A percentile compares a stretch with the other conserved stretches of the same genome.
Evolutionary conservation across 441 rosid genomes (phyloP).

Genomic region (Geranium incanum): DNA sequence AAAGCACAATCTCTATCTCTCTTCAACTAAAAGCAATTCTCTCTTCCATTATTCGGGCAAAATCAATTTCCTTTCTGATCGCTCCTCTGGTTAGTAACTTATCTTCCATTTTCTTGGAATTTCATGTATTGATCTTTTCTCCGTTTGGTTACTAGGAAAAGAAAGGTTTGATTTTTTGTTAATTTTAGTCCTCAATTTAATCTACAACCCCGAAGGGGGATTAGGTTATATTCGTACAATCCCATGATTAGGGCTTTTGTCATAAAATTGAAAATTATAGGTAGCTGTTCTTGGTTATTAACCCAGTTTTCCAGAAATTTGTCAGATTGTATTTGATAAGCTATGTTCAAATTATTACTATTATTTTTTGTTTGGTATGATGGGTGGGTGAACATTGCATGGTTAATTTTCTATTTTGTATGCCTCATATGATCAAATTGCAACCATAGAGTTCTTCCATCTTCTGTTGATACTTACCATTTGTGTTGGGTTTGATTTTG

Average conservation of each 20-base stretch:
- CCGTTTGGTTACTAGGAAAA: not conserved
- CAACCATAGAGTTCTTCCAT: not conserved
- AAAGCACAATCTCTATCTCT: not conserved
- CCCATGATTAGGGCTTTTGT: not conserved
- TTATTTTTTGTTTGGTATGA: not conserved
- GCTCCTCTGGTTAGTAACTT: conserved; percentile 2
- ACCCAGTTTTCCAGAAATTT: not conserved
- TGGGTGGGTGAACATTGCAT: not conserved
- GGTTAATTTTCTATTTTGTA: not conserved
- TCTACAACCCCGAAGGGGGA: not conserved
- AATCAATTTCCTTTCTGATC: conserved; percentile 4
- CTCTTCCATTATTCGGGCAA: not conserved
- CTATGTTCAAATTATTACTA: not conserved
- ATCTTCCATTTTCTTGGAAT: not conserved
- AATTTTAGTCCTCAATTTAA: not conserved
- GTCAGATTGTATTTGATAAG: not conserved
- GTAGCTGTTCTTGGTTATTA: not conserved
- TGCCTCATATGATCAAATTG: not conserved
- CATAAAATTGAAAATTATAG: not conserved
- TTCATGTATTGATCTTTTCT: not conserved
- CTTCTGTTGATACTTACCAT: not conserved
- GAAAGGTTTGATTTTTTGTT: not conserved
- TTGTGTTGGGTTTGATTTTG: not conserved
- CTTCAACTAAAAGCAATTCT: not conserved
- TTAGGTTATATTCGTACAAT: not conserved